Base-by-base conservation (phyloP, 2,329 filamentous ascomycete species). In the Fusarium fracticaudum region DNA sequence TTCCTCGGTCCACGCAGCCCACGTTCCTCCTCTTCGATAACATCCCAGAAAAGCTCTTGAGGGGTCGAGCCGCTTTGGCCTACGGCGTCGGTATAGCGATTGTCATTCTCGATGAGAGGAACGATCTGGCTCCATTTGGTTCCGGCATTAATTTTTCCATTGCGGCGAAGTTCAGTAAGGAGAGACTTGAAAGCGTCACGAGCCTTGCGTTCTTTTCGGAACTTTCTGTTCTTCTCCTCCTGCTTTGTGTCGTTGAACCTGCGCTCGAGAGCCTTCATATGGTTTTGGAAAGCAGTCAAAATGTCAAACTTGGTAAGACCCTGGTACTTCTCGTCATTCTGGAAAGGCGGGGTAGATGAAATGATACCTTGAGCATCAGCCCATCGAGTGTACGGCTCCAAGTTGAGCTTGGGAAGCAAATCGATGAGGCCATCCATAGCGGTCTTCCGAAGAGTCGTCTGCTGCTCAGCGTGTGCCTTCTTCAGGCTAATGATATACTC, bases 311-410 rank as follows among this genome's bases (percentile, higher is more conserved):
- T 94, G 84, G 88, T 95, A 77, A 99, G 90, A 79, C 91, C 86
- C 83, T 94, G 91, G 86, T 97, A 98, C 85, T 94, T 96, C 80
- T 93, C 91, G 77, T 97, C 94, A 81, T 87, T 88, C 82, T 94
- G 91, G 81, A 97, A 95, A 73, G 90, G 91, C 72, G 92, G 88
- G 80, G 93, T 94, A 60, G 90, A 90, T 79, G 94, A 91, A 77
- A 99, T 93, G 78, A 93, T 90, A 75, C 90, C 89, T 82, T 97
- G 94, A 53, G 95, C 96, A 79, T 98, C 94, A 60, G 93, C 90
- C 97, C 97, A 99, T 76, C 94, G 92, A 44, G 96, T 98, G 82
- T 98, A 98, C 5, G 96, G 94, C 80, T 98, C 95, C 68, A 98
- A 87, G 77, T 96, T 90, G 59, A 99, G 88, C 76, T 91, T 91